A percentile compares a stretch with the other conserved stretches of the same genome.
Conservation (phyloP, 805 yeast genomes). For the Isabelozyma pseudorhagii region DNA sequence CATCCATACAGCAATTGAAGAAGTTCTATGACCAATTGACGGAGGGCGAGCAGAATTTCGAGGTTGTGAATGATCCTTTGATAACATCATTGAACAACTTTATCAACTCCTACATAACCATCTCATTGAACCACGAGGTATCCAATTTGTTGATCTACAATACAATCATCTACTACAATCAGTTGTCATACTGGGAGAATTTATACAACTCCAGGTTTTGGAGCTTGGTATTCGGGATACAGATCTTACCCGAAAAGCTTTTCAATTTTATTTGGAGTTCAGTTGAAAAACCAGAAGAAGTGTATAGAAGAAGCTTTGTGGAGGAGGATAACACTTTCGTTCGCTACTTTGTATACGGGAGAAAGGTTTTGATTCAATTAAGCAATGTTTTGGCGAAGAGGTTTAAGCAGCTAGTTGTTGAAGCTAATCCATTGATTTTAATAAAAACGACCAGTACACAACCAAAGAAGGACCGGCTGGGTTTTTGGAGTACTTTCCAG, state of each 20-base stretch:
- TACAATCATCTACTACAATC: slow-evolving; percentile 28
- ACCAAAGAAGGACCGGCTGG: neutral
- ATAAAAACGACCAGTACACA: neutral
- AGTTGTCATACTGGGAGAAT: slow-evolving; percentile 34
- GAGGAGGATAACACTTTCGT: neutral
- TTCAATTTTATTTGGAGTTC: slow-evolving; percentile 9
- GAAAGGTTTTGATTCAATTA: neutral
- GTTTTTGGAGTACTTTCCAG: neutral
- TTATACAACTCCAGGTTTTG: slow-evolving; percentile 19
- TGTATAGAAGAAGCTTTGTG: neutral
- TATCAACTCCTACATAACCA: slow-evolving; percentile 20
- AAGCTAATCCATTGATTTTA: neutral
- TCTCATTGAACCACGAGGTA: slow-evolving; percentile 22
- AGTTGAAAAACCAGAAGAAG: neutral
- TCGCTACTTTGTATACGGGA: neutral
- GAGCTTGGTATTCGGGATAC: slow-evolving; percentile 31
- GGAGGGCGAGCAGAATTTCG: neutral
- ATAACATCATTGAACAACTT: slow-evolving; percentile 5
- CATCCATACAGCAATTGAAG: slow-evolving; percentile 7
- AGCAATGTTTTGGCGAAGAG: neutral
- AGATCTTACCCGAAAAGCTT: slow-evolving; percentile 28
- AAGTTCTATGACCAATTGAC: slow-evolving; percentile 6
- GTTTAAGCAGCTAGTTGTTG: neutral
- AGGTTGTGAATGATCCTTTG: slow-evolving; percentile 1
- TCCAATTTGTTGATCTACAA: slow-evolving; percentile 33